Base-by-base conservation (phyloP, 2,329 filamentous ascomycete species). In the Aspergillus ustus region DNA sequence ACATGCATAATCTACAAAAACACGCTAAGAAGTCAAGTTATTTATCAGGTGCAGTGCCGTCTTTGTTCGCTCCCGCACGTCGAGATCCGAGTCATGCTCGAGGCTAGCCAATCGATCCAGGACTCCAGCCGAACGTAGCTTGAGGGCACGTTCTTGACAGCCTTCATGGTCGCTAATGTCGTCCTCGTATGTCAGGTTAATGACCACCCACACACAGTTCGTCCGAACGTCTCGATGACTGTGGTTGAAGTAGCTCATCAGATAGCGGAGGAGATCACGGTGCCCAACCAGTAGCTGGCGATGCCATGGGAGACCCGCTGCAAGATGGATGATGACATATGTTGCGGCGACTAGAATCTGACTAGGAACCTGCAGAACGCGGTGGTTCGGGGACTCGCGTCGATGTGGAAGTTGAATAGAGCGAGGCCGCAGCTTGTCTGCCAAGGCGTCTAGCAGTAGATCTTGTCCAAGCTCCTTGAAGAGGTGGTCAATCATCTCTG, bases 261-360 rank as follows among this genome's bases (percentile, higher is more conserved):
- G 82, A 52, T 90, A 85, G 69, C 85, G 87, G 62, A 98, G 83
- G 4, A 98, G 81, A 13, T 90, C 85, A 2, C 87, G 89, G 75
- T 97, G 93, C 3, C 88, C 84, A 56, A 96, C 87, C 11, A 96
- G 83, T 17, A 92, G 79, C 71, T 93, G 88, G 59, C 92, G 88
- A 76, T 97, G 92, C 31, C 86, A 85, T 3, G 92, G 88, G 13
- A 89, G 82, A 66, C 92, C 92, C 9, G 93, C 94, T 19, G 93
- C 92, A 69, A 98, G 87, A 78, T 98, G 93, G 15, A 95, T 89
- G 52, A 98, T 83, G 60, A 97, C 89, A 73, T 89, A 95, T 29
- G 92, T 87, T 11, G 94, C 90, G 2, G 91, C 85, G 69, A 87
- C 85, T 55, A 97, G 84, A 64, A 97, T 90, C 75, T 92, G 90